Conservation (phyloP, 192 early-diverging fungal genomes). For the Podila minutissima region DNA sequence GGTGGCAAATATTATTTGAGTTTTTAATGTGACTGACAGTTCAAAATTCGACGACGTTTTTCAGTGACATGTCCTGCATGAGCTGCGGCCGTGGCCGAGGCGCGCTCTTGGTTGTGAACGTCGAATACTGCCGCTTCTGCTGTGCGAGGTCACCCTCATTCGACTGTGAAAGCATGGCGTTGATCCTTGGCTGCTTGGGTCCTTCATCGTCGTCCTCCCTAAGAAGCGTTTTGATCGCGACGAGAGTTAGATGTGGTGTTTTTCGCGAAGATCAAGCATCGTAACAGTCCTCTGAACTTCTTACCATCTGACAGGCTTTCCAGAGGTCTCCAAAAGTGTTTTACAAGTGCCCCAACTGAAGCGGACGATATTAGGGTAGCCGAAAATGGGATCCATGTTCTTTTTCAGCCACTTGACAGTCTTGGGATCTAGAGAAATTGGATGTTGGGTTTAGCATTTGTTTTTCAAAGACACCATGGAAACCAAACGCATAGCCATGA, state of each 20-base stretch:
- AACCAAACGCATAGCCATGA: not conserved
- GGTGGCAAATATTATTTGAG: conserved; percentile 3
- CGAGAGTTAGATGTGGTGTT: not conserved
- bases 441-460: not conserved
- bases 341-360: conserved; percentile 95
- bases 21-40: not conserved
- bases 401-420: conserved; percentile 87
- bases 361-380: conserved; percentile 89
- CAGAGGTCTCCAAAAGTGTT: conserved; percentile 73
- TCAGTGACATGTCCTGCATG: conserved; percentile 45
- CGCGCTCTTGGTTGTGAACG: conserved; percentile 15
- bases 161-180: conserved; percentile 23
- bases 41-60: conserved; percentile 34
- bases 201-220: conserved; percentile 38
- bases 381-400: conserved; percentile 88
- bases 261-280: not conserved
- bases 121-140: conserved; percentile 34
- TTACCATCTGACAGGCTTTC: conserved; percentile 68
- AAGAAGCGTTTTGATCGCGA: not conserved
- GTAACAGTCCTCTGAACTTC: too few species aligned
- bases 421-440: conserved; percentile 78
- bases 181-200: conserved; percentile 33
- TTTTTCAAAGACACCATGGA: not conserved
- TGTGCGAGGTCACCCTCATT: conserved; percentile 12
- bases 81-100: conserved; percentile 42